Evolutionary conservation across 1,139 yeast genomes (phyloP).

Genomic region (Saccharomyces pastorianus): DNA sequence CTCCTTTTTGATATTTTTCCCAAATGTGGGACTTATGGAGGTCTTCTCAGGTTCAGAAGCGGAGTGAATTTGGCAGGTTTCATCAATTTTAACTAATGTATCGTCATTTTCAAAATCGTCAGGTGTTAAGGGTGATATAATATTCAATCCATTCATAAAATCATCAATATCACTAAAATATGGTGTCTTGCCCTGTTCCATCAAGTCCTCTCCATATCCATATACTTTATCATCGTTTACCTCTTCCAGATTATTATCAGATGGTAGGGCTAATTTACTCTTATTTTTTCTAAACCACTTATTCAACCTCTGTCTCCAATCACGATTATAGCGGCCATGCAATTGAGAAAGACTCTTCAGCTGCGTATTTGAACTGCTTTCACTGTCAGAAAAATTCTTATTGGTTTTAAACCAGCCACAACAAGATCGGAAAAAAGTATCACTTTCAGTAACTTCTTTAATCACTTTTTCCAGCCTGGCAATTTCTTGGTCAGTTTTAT

Average conservation of each 20-base stretch:
- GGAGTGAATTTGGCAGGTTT: not conserved
- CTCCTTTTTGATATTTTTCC: not conserved
- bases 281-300: not conserved
- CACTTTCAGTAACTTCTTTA: conserved; percentile 2
- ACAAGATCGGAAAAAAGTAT: not conserved
- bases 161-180: not conserved
- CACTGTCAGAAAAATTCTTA: not conserved
- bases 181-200: not conserved
- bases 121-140: not conserved
- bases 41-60: not conserved
- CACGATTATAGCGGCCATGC: not conserved
- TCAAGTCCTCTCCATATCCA: not conserved
- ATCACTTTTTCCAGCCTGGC: conserved; percentile 5
- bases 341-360: not conserved
- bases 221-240: not conserved
- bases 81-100: not conserved
- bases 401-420: not conserved
- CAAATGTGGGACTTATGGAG: not conserved
- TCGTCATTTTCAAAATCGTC: not conserved
- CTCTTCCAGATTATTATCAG: not conserved
- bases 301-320: not conserved
- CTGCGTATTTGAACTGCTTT: not conserved
- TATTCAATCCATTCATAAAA: not conserved
- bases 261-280: not conserved
- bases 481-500: conserved; percentile 4